Percentiles rank a stretch among this genome's conserved stretches.
These are phyloP conservation scores for Ceratobasidium sp. DNA, from an alignment of 1,284 basidiomycete species.

Conservation along the genomic window DNA sequence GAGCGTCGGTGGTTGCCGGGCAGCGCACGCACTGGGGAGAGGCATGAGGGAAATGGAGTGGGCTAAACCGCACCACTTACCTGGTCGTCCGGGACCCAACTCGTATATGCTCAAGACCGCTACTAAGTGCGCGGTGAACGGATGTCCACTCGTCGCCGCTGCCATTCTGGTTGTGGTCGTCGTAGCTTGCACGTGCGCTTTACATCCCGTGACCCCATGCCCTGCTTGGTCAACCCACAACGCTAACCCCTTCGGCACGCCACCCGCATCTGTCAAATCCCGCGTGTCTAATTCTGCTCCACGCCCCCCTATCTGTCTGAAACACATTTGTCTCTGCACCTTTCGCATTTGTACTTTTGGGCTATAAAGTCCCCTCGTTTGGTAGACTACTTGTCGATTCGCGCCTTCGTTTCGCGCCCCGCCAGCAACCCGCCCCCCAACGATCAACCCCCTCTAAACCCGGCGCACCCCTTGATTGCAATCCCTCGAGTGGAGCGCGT, in stretches of 20 bases:
- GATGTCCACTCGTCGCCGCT: constrained; percentile 25
- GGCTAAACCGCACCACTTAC: constrained; percentile 18
- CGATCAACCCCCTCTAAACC: too few species aligned
- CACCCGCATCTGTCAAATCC: constrained; percentile 1
- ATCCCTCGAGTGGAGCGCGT: constrained; percentile 12
- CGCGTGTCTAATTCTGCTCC: constrained; percentile 9
- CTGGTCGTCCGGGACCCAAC: constrained; percentile 42
- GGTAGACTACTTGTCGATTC: too few species aligned
- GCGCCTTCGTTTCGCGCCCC: neutral
- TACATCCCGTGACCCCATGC: constrained; percentile 32
- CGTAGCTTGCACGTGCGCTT: constrained; percentile 21
- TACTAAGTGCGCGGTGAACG: constrained; percentile 45
- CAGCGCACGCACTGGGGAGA: constrained; percentile 39
- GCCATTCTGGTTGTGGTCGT: constrained; percentile 18
- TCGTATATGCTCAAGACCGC: constrained; percentile 45
- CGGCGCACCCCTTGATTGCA: constrained; percentile 13
- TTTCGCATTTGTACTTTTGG: too few species aligned
- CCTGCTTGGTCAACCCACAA: constrained; percentile 24
- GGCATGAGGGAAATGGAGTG: constrained; percentile 12
- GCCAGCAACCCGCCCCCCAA: neutral
- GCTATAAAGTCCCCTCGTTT: too few species aligned
- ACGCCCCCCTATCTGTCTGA: neutral
- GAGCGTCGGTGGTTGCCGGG: constrained; percentile 51
- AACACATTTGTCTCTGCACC: too few species aligned
- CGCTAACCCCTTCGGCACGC: neutral